Conservation (phyloP, 2,329 filamentous ascomycete genomes). For the Fusarium solani-melongenae region DNA sequence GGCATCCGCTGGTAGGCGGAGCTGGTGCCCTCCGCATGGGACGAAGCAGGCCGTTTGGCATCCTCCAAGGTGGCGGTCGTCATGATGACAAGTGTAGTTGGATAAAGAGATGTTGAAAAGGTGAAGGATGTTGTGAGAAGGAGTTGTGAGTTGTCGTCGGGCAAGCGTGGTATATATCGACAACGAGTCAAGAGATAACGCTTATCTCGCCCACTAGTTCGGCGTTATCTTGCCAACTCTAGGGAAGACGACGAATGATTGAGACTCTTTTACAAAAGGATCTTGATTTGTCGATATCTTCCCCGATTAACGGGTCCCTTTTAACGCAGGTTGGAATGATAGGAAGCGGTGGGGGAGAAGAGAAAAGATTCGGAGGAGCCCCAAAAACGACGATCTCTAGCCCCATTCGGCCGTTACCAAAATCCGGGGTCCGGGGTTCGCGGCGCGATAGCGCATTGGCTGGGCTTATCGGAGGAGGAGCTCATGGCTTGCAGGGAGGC, state of each 20-base stretch:
- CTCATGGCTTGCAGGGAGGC: background rate
- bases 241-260: background rate
- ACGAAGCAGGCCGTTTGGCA: slow-evolving; percentile 9
- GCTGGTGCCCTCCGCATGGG: slow-evolving; percentile 14
- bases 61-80: slow-evolving; percentile 10
- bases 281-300: background rate
- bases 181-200: slow-evolving; percentile 1
- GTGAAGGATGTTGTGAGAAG: background rate
- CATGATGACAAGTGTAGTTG: background rate
- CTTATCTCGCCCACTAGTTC: slow-evolving; percentile 6
- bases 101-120: background rate
- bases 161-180: slow-evolving; percentile 9
- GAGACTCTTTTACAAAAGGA: slow-evolving; percentile 1
- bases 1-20: slow-evolving; percentile 21
- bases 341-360: background rate
- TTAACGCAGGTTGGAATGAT: background rate
- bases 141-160: background rate
- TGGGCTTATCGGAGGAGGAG: slow-evolving; percentile 19
- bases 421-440: slow-evolving; percentile 16
- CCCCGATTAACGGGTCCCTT: background rate
- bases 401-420: background rate
- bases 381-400: background rate
- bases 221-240: background rate
- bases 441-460: background rate
- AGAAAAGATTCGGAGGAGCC: slow-evolving; percentile 2